These are phyloP conservation scores for Kappamyces sp. DNA, from an alignment of 192 early-diverging fungal species.

Conservation along the genomic window DNA sequence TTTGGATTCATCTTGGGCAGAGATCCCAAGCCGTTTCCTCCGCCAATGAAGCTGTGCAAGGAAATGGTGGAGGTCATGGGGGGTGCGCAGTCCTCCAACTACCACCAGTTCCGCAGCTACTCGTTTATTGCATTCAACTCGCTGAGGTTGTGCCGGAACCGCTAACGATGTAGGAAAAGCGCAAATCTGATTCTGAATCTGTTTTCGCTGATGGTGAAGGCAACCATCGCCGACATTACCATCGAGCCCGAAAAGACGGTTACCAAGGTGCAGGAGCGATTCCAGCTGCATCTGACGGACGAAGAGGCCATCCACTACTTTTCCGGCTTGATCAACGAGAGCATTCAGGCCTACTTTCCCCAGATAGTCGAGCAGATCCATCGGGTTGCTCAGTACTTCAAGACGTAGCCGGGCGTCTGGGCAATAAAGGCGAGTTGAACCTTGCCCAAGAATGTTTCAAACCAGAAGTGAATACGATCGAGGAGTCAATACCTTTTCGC, in stretches of 20 bases:
- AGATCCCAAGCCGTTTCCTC: constrained; percentile 99
- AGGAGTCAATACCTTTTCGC: constrained; percentile 99
- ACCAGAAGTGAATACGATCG: constrained; percentile 98
- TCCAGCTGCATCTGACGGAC: constrained; percentile 80
- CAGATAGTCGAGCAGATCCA: constrained; percentile 98
- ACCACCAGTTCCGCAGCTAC: constrained; percentile 86
- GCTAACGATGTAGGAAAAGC: too few relatives aligned
- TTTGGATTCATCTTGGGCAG: constrained; percentile 98
- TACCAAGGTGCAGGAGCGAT: constrained; percentile 89
- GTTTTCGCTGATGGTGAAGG: constrained; percentile 96
- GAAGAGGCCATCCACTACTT: constrained; percentile 94
- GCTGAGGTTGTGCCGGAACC: too few relatives aligned
- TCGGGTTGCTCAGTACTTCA: constrained; percentile 79
- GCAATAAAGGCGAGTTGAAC: too few relatives aligned
- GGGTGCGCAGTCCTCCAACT: constrained; percentile 78
- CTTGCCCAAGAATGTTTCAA: too few relatives aligned
- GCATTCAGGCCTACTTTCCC: constrained; percentile 90
- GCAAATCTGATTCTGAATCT: constrained; percentile 96
- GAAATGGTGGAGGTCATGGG: constrained; percentile 99
- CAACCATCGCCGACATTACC: constrained; percentile 94
- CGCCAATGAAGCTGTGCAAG: constrained; percentile 98
- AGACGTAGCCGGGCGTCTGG: too few relatives aligned
- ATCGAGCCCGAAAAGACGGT: constrained; percentile 98
- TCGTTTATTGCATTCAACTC: constrained; percentile 94
- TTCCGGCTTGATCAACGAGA: constrained; percentile 87